These are phyloP conservation scores for Calonectria fujianensis DNA, from an alignment of 2,329 filamentous ascomycete genomes.

Conservation along the genomic window DNA sequence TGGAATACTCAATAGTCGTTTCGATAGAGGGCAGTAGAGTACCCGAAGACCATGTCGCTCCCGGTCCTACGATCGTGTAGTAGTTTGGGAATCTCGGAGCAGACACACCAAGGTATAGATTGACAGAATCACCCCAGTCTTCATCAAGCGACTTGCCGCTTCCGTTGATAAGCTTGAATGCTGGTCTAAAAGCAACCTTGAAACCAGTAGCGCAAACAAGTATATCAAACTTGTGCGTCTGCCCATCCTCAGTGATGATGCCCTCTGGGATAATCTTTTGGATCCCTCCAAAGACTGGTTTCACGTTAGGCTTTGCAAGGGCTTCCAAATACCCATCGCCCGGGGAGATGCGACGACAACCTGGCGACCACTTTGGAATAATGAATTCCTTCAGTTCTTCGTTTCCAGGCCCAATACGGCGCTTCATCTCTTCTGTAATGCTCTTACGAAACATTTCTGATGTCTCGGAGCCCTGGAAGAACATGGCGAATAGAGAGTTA, in stretches of 20 bases:
- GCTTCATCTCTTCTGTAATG: conserved; percentile 66
- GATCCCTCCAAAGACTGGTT: conserved; percentile 64
- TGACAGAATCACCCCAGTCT: conserved; percentile 64
- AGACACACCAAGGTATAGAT: conserved; percentile 67
- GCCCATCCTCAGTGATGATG: conserved; percentile 54
- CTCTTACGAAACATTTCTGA: conserved; percentile 61
- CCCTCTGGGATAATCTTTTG: conserved; percentile 59
- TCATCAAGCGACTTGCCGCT: conserved; percentile 64
- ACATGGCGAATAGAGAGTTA: conserved; percentile 65
- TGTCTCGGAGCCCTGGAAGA: conserved; percentile 63
- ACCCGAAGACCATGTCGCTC: conserved; percentile 66
- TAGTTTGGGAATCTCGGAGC: conserved; percentile 69
- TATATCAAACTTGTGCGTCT: conserved; percentile 57
- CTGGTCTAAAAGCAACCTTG: conserved; percentile 62
- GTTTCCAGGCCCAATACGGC: conserved; percentile 63
- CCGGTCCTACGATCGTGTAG: conserved; percentile 60
- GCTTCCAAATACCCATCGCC: conserved; percentile 66
- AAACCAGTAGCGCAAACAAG: conserved; percentile 65
- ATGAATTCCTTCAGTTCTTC: conserved; percentile 64
- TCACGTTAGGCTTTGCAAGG: conserved; percentile 65
- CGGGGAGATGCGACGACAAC: conserved; percentile 65
- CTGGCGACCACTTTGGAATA: conserved; percentile 65
- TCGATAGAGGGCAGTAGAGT: conserved; percentile 66
- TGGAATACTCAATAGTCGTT: conserved; percentile 62
- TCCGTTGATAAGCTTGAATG: conserved; percentile 62